Conservation (phyloP, 306 rosid genomes). For the Cicer yamashitae region DNA sequence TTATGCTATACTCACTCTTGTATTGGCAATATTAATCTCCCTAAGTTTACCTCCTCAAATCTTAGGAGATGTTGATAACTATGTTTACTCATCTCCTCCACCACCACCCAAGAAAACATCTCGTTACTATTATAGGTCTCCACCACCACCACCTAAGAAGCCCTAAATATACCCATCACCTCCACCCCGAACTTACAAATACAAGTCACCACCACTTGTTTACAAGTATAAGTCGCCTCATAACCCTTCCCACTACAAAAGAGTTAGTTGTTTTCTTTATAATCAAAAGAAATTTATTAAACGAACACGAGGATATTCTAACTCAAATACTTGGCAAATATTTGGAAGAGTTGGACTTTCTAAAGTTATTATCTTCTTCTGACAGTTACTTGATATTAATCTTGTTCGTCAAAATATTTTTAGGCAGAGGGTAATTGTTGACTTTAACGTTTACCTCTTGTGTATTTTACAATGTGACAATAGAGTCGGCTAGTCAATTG, state of each 20-base stretch:
- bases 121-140: background rate
- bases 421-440: too few relatives aligned
- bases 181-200: constrained; percentile 21
- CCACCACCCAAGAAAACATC: constrained; percentile 23
- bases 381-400: too few relatives aligned
- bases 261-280: too few relatives aligned
- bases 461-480: too few relatives aligned
- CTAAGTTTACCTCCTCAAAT: constrained; percentile 44
- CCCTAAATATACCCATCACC: background rate
- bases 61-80: constrained; percentile 44
- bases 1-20: constrained; percentile 50
- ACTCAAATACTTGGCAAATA: too few relatives aligned
- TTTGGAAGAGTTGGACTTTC: too few relatives aligned
- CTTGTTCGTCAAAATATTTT: too few relatives aligned
- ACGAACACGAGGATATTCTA: too few relatives aligned
- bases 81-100: constrained; percentile 62
- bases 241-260: constrained; percentile 65
- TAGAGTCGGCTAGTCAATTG: too few relatives aligned
- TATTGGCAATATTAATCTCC: constrained; percentile 53
- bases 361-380: too few relatives aligned
- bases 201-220: constrained; percentile 65
- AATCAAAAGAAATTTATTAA: too few relatives aligned
- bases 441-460: too few relatives aligned
- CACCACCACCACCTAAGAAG: constrained; percentile 22
- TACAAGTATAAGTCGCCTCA: constrained; percentile 59